These are phyloP conservation scores for Hapsidospora chrysogenum DNA, from an alignment of 495 filamentous ascomycete genomes.

Conservation along the genomic window DNA sequence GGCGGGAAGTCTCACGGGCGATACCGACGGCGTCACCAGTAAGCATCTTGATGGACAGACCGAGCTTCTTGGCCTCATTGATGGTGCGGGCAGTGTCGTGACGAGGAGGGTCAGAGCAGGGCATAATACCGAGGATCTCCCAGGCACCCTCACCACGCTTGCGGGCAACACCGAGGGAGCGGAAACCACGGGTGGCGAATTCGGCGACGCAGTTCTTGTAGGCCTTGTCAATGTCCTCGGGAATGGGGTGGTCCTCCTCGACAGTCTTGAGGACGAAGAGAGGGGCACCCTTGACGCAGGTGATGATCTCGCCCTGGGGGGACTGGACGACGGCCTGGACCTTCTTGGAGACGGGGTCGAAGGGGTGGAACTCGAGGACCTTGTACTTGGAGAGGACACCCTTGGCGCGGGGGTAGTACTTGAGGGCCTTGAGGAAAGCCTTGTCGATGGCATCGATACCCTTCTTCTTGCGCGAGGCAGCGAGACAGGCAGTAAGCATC, in stretches of 20 bases:
- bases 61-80: constrained; percentile 72
- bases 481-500: constrained; percentile 81
- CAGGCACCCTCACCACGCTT: constrained; percentile 60
- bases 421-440: constrained; percentile 74
- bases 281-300: constrained; percentile 84
- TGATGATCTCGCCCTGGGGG: constrained; percentile 60
- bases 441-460: constrained; percentile 92
- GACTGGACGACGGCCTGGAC: constrained; percentile 72
- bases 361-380: constrained; percentile 68
- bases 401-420: constrained; percentile 63
- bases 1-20: constrained; percentile 76
- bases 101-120: constrained; percentile 80
- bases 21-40: constrained; percentile 92
- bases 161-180: constrained; percentile 80
- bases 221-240: constrained; percentile 52
- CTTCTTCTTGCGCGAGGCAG: constrained; percentile 85
- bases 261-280: constrained; percentile 71
- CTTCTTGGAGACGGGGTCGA: constrained; percentile 91
- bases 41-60: constrained; percentile 89
- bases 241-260: constrained; percentile 60
- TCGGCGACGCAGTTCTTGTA: constrained; percentile 86
- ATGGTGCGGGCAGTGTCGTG: constrained; percentile 84
- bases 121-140: constrained; percentile 91
- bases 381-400: constrained; percentile 56
- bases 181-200: constrained; percentile 82